Conservation (phyloP, 495 filamentous ascomycete species). For the Lasiosphaeria hispida region DNA sequence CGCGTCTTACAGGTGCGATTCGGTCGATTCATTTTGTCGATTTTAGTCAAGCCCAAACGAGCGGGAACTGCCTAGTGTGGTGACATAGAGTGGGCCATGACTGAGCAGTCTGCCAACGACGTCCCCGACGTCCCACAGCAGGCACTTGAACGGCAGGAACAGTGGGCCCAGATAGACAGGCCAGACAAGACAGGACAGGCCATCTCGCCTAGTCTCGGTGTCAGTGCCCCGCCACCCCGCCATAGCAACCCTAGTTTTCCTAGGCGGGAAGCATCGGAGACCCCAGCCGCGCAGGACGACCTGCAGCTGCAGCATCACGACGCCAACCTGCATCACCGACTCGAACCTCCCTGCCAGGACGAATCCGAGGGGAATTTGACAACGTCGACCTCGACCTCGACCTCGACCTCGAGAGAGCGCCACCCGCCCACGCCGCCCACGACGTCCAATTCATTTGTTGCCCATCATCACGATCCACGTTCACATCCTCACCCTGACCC, state of each 20-base stretch:
- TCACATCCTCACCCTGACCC: neutral
- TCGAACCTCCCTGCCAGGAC: constrained; percentile 14
- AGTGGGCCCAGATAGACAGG: neutral
- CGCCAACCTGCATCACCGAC: constrained; percentile 27
- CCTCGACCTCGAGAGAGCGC: neutral
- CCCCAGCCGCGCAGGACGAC: constrained; percentile 17
- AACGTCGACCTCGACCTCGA: neutral
- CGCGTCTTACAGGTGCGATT: neutral
- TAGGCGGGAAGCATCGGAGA: neutral
- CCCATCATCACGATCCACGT: neutral
- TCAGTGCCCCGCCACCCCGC: constrained; percentile 8
- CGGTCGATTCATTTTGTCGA: neutral
- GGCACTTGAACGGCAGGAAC: neutral
- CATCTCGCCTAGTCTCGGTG: neutral
- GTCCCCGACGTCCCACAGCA: neutral
- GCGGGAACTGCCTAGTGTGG: neutral
- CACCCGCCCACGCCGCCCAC: neutral
- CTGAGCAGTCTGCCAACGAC: neutral
- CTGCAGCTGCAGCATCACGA: constrained; percentile 24
- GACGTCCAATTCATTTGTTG: constrained; percentile 6
- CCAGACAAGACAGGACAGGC: neutral
- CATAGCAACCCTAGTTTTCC: neutral
- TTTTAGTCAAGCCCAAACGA: no score
- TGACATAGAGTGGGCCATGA: neutral
- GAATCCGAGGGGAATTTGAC: neutral